Percentiles rank a stretch among this genome's conserved stretches.
These are phyloP conservation scores for Artemisia argyi DNA, from an alignment of 129 eudicot species.

Conservation along the genomic window DNA sequence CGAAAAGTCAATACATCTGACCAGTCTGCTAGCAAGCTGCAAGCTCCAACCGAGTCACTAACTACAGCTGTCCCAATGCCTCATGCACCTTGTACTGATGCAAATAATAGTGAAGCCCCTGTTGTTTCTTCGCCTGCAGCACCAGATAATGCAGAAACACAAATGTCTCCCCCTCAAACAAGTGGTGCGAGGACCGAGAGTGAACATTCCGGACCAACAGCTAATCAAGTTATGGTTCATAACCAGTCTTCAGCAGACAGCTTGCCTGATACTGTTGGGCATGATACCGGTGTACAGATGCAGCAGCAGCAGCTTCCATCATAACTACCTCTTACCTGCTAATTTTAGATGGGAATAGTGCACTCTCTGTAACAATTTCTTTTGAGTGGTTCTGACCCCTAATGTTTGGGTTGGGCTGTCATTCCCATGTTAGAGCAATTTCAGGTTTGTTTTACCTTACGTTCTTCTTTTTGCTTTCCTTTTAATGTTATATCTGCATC, in stretches of 20 bases:
- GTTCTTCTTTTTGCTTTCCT: background rate
- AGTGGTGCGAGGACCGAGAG: slow-evolving; percentile 30
- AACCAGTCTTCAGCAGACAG: slow-evolving; percentile 44
- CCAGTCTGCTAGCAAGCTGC: slow-evolving; percentile 32
- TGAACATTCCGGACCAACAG: slow-evolving; percentile 34
- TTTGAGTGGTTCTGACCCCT: background rate
- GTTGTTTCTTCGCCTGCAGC: slow-evolving; percentile 37
- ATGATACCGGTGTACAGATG: slow-evolving; percentile 48
- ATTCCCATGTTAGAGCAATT: slow-evolving; percentile 40
- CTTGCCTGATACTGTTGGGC: slow-evolving; percentile 39
- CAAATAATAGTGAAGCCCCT: slow-evolving; percentile 31
- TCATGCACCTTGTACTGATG: slow-evolving; percentile 30
- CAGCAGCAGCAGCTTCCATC: slow-evolving; percentile 43
- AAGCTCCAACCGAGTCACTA: slow-evolving; percentile 23
- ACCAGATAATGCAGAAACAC: slow-evolving; percentile 35
- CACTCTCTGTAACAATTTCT: background rate
- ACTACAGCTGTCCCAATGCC: slow-evolving; percentile 21
- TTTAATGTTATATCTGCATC: background rate
- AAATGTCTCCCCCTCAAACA: slow-evolving; percentile 36
- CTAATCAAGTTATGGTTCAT: slow-evolving; percentile 41
- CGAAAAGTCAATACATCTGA: slow-evolving; percentile 50
- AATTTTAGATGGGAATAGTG: slow-evolving; percentile 45
- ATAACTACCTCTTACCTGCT: slow-evolving; percentile 36
- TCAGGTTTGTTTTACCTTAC: slow-evolving; percentile 51
- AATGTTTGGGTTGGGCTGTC: slow-evolving; percentile 37